Evolutionary conservation across 176 grass and related monocot species (phyloP), one percentile per base, ranked within the genome.

Genomic region (Alopecurus myosuroides): DNA sequence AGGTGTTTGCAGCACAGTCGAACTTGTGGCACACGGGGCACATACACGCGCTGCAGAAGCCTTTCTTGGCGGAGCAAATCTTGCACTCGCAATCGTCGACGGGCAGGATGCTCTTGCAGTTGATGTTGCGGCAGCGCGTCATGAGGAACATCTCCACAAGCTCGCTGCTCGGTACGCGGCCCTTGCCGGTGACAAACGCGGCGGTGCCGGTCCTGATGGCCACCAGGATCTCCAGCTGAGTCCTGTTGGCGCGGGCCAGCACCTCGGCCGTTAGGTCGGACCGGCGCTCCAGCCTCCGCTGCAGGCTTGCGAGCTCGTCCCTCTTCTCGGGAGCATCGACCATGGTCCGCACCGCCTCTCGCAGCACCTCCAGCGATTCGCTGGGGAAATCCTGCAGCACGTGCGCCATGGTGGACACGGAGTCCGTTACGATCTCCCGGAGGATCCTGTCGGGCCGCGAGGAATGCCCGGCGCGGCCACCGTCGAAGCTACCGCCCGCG

Each of bases 51-150:
- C 90, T 92, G 79, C 97, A 99, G 85, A 99, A 99, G 5, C 94
- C 97, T 57, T 99, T 99, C 65, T 92, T 91, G 40, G 90, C 79
- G 36, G 91, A 56, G 53, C 97, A 99, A 51, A 99, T 92, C 74
- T 99, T 99, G 46, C 97, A 99, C 18, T 92, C 97, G 20, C 97
- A 99, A 39, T 99, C 94, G 19, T 99, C 97, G 42, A 99, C 90
- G 5, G 97, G 97, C 42, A 99, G 64, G 23, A 28, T 9, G 19
- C 63, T 91, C 86, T 99, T 96, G 82, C 97, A 99, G 51, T 87
- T 92, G 57, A 96, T 1, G 84, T 99, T 99, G 41, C 83, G 88
- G 91, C 97, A 99, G 39, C 91, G 91, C 9, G 63, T 90, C 73
- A 92, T 42, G 15, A 92, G 85, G 78, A 92, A 97, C 88, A 99